phyloP scores from a whole-genome alignment of 331 rosid species.

The Arachis monticola region DNA sequence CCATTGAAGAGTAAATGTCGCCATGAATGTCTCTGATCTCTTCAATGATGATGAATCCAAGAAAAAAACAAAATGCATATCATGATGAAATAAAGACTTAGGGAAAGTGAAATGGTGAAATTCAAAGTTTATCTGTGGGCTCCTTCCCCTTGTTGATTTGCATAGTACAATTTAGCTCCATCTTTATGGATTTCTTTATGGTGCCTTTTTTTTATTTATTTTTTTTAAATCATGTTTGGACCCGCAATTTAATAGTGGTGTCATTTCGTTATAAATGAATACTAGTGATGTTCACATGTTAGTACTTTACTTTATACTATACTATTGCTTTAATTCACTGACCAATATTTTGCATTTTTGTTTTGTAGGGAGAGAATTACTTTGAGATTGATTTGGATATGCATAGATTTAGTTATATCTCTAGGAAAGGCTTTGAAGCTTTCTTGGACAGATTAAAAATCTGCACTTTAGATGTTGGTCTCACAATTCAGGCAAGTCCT shows the following conservation, averaged over 20 bases:
- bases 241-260: constrained; percentile 40
- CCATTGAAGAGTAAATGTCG: constrained; percentile 15
- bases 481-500: constrained; percentile 87
- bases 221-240: constrained; percentile 23
- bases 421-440: constrained; percentile 96
- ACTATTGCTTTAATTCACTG: constrained; percentile 28
- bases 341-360: neutral
- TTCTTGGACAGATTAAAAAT: constrained; percentile 80
- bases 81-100: constrained; percentile 27
- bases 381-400: constrained; percentile 94
- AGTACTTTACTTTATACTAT: constrained; percentile 24
- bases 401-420: constrained; percentile 97
- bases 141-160: constrained; percentile 28
- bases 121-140: constrained; percentile 36
- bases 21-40: constrained; percentile 24
- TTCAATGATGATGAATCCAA: constrained; percentile 11
- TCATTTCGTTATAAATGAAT: constrained; percentile 46
- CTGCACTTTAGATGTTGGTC: constrained; percentile 86
- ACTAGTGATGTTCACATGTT: constrained; percentile 15
- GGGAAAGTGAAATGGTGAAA: constrained; percentile 21
- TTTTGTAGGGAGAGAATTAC: constrained; percentile 84
- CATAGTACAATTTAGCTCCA: constrained; percentile 24
- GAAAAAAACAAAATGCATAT: constrained; percentile 24
- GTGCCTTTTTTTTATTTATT: neutral
- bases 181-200: constrained; percentile 41